Evolutionary conservation across 2,329 filamentous ascomycete species (phyloP).

Genomic region (Pseudogymnoascus sp.): DNA sequence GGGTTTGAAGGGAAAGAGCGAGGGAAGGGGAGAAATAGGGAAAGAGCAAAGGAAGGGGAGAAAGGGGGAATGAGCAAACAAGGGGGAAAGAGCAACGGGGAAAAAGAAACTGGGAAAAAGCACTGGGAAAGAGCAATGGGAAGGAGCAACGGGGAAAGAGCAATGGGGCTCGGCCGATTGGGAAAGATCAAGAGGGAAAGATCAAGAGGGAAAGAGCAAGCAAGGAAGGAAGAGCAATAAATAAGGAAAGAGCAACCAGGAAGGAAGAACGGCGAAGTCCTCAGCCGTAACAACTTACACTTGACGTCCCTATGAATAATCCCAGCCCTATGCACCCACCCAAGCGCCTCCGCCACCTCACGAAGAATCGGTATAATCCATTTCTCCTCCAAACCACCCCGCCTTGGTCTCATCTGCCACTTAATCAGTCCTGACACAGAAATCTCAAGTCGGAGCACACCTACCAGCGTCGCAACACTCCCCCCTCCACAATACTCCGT

Average conservation of each 20-base stretch:
- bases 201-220: neutral
- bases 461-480: constrained; percentile 63
- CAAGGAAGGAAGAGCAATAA: no score
- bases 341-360: constrained; percentile 58
- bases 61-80: neutral
- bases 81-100: neutral
- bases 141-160: neutral
- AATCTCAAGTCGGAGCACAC: constrained; percentile 28
- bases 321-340: constrained; percentile 60
- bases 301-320: constrained; percentile 68
- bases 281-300: constrained; percentile 33
- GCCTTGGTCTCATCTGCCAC: constrained; percentile 52
- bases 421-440: constrained; percentile 15
- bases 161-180: no score
- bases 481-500: constrained; percentile 81
- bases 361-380: constrained; percentile 62
- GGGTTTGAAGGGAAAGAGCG: no score
- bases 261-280: no score
- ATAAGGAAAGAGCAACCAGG: neutral
- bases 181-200: neutral
- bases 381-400: constrained; percentile 59
- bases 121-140: neutral
- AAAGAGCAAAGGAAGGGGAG: no score
- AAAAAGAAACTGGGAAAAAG: neutral
- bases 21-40: no score